A percentile compares a stretch with the other conserved stretches of the same genome.
These are phyloP conservation scores for Staphylotrichum longicolle DNA, from an alignment of 495 filamentous ascomycete genomes.

Conservation along the genomic window DNA sequence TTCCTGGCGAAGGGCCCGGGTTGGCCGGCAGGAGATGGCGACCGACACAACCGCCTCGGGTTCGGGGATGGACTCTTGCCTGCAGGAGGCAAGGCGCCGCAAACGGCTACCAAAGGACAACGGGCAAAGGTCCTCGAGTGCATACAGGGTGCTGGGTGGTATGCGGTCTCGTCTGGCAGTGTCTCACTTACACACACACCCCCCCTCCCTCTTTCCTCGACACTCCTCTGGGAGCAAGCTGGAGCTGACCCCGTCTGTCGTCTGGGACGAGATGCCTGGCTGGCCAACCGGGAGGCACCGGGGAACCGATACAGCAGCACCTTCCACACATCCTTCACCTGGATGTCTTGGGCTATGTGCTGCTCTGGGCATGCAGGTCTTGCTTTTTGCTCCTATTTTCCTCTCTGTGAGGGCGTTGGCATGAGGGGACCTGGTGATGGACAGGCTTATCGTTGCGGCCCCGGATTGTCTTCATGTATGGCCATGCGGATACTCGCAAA, in stretches of 20 bases:
- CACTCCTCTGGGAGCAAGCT: not conserved
- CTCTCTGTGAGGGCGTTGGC: not conserved
- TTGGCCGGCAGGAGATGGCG: too few species aligned
- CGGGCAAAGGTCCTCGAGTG: too few species aligned
- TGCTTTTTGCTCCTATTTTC: not conserved
- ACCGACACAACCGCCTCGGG: too few species aligned
- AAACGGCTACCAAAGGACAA: not conserved
- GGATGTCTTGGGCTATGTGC: not conserved
- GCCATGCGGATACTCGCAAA: too few species aligned
- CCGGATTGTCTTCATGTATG: too few species aligned
- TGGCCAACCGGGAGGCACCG: not conserved
- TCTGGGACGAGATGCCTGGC: not conserved
- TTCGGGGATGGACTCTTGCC: too few species aligned
- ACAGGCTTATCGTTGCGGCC: too few species aligned
- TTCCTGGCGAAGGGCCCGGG: too few species aligned
- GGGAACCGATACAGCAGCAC: not conserved
- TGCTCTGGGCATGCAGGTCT: not conserved
- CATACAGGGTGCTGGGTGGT: not conserved
- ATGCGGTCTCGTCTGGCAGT: not conserved
- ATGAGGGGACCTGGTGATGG: too few species aligned
- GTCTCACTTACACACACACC: not conserved
- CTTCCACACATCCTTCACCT: not conserved
- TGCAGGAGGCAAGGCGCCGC: not conserved
- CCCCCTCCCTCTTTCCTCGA: not conserved
- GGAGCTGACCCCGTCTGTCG: not conserved